These are phyloP conservation scores for Penicillium diatomitis DNA, from an alignment of 495 filamentous ascomycete genomes.

Conservation along the genomic window DNA sequence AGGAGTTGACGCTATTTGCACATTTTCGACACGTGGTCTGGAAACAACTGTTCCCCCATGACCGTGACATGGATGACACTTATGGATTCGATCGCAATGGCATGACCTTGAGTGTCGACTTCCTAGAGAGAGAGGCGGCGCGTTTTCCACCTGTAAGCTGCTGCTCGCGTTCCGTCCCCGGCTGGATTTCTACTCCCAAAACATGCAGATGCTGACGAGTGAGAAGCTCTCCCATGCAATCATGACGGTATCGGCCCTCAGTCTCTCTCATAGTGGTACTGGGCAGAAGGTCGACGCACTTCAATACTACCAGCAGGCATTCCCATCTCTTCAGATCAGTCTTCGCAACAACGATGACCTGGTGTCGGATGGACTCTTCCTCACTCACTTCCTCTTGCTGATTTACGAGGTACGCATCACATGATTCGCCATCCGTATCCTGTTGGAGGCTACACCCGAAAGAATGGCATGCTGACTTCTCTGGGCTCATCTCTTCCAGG, in stretches of 20 bases:
- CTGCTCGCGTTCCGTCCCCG: neutral
- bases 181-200: neutral
- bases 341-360: slow-evolving; percentile 40
- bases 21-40: slow-evolving; percentile 40
- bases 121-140: slow-evolving; percentile 41
- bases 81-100: slow-evolving; percentile 17
- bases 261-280: slow-evolving; percentile 39
- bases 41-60: slow-evolving; percentile 27
- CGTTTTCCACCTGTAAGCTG: slow-evolving; percentile 43
- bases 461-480: neutral
- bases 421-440: neutral
- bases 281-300: slow-evolving; percentile 39
- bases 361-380: slow-evolving; percentile 46
- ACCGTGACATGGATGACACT: slow-evolving; percentile 15
- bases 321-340: slow-evolving; percentile 39
- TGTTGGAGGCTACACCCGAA: neutral
- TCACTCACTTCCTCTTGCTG: slow-evolving; percentile 52
- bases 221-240: slow-evolving; percentile 53
- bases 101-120: slow-evolving; percentile 29
- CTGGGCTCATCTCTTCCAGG: slow-evolving; percentile 13
- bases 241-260: slow-evolving; percentile 50
- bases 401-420: slow-evolving; percentile 43
- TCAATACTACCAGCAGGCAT: slow-evolving; percentile 48
- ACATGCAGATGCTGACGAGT: neutral
- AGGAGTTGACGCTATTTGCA: slow-evolving; percentile 28